phyloP scores from a whole-genome alignment of 768 basidiomycete species.

The Thelephora ganbajun region DNA sequence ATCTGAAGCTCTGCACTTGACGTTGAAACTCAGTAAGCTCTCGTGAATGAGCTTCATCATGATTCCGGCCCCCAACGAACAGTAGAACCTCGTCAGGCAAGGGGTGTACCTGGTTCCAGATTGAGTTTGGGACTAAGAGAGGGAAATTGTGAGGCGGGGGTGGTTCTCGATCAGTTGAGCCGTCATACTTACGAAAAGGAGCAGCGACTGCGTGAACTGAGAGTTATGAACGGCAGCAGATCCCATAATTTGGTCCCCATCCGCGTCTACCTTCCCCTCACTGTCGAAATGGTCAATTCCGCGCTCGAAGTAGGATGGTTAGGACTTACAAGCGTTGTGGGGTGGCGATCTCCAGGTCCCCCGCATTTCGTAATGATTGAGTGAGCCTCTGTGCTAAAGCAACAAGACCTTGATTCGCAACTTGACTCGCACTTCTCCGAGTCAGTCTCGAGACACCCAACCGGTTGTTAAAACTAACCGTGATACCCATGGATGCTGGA shows the following conservation, averaged over 20 bases:
- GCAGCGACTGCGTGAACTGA: conserved; percentile 69
- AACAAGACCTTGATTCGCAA: conserved; percentile 34
- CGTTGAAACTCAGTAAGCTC: conserved; percentile 31
- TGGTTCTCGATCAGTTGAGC: conserved; percentile 1
- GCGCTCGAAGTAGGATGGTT: not conserved
- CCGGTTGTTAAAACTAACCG: no score
- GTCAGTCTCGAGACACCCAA: conserved; percentile 1
- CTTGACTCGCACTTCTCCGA: conserved; percentile 48
- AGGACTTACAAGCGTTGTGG: conserved; percentile 32
- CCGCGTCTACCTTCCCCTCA: conserved; percentile 26
- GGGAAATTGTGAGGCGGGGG: not conserved
- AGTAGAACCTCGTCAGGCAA: conserved; percentile 73
- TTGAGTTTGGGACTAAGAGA: conserved; percentile 66
- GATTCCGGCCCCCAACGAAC: conserved; percentile 35
- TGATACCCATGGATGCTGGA: conserved; percentile 59
- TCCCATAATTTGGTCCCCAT: conserved; percentile 49
- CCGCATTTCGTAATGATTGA: conserved; percentile 46
- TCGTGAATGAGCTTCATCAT: conserved; percentile 42
- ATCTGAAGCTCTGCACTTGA: conserved; percentile 33
- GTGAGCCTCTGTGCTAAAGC: conserved; percentile 62
- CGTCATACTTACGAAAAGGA: conserved; percentile 59
- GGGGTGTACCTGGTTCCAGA: conserved; percentile 58
- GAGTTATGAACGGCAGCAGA: conserved; percentile 35
- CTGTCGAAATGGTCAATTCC: not conserved
- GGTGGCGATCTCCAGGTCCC: conserved; percentile 63